Base-by-base conservation (phyloP, 352 stramenopile genomes). In the Globisporangium orthogonon region DNA sequence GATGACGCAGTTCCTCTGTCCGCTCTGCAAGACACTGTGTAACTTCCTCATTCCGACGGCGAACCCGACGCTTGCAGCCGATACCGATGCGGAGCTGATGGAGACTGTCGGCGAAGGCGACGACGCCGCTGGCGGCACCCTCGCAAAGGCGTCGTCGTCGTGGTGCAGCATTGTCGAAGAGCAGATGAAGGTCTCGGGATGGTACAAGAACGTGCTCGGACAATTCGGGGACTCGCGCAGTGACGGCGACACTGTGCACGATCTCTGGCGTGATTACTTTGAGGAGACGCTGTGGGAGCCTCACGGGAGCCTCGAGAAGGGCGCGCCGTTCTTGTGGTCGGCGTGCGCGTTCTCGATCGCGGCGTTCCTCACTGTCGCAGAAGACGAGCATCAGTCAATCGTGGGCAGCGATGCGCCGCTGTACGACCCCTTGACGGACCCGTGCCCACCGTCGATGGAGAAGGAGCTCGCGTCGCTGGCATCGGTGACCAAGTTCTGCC, bases 1-100 rank as follows among this genome's bases (percentile, higher is more conserved):
- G 10, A 95, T 95, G 86, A 95, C 80, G 6, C 86, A 97, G 62
- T 97, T 97, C 30, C 60, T 97, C 48, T 97, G 91, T 56, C 91
- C 91, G 9, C 56, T 97, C 50, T 97, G 91, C 67, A 97, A 97
- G 70, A 94, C 76, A 7, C 58, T 97, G 33, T 94, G 85, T 62
- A 97, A 97, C 60, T 91, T 96, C 47, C 65, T 97, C 31, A 79
- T 97, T 33, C 89, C 90, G 29, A 86, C 79, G 7, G 79, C 77
- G 7, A 76, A 88, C 50, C 78, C 79, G 4, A 64, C 66, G 17
- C 39, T 53, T 7, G 41, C 37, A 15, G 60, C n/a, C 1, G 41
- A 67, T 29, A 58, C 56, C 18, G 54, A 76, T 28, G 50, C 49
- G 7, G 31, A 43, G 44, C 23, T 23, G 47, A 56, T 48, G 47